Conservation (phyloP, 2,329 filamentous ascomycete genomes). For the Paraphaeosphaeria sporulosa region DNA sequence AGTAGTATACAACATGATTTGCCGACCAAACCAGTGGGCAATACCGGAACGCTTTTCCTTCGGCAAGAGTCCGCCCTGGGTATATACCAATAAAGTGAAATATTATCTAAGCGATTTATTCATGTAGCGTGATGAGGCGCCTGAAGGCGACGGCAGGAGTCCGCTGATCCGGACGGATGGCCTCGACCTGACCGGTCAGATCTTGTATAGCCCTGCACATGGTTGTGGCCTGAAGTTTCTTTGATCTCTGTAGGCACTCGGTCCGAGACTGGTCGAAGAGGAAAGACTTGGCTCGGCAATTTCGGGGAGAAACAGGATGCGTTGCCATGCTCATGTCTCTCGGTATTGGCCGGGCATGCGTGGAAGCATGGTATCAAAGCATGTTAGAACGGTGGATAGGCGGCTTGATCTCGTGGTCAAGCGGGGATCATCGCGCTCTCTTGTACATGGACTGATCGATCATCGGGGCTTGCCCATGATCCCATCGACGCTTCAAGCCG, state of each 20-base stretch:
- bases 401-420: not conserved
- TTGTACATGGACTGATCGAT: conserved; percentile 50
- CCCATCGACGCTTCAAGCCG: conserved; percentile 56
- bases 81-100: conserved; percentile 7
- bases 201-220: not conserved
- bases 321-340: not conserved
- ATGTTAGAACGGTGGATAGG: not conserved
- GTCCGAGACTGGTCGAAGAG: conserved; percentile 2
- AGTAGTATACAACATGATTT: conserved; percentile 12
- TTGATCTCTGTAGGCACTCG: not conserved
- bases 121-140: not conserved
- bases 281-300: not conserved
- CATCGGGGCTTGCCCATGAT: conserved; percentile 47
- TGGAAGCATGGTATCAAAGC: not conserved
- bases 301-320: not conserved
- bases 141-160: not conserved
- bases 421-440: conserved; percentile 39
- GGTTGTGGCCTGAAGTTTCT: not conserved
- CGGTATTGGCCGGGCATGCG: not conserved
- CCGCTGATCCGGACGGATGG: conserved; percentile 3
- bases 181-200: not conserved
- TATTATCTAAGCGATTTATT: conserved; percentile 9
- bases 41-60: conserved; percentile 12
- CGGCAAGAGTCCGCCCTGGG: conserved; percentile 5
- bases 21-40: conserved; percentile 9